Conservation (phyloP, 306 rosid genomes). For the Cucumis cinereus region DNA sequence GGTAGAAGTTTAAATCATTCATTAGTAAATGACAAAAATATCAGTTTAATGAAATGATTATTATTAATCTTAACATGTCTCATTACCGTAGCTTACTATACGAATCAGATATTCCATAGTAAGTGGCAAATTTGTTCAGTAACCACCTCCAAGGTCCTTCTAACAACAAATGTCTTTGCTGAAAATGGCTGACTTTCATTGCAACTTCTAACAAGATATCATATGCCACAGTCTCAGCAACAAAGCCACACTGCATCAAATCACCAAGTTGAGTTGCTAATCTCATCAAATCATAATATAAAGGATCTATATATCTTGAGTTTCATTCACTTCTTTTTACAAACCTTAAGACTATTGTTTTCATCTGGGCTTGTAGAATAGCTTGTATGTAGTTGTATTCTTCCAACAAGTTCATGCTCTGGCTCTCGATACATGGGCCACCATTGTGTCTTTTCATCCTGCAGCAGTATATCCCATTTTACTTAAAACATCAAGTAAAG, state of each 20-base stretch:
- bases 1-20: neutral
- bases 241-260: constrained; percentile 61
- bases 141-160: constrained; percentile 97
- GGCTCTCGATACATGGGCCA: constrained; percentile 73
- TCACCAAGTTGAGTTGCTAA: neutral
- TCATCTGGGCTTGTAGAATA: constrained; percentile 77
- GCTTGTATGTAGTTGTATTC: constrained; percentile 56
- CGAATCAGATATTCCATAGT: constrained; percentile 80
- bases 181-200: constrained; percentile 84
- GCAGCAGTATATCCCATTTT: constrained; percentile 17
- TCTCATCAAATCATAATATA: neutral
- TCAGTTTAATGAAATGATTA: neutral
- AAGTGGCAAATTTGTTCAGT: constrained; percentile 66
- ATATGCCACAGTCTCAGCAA: constrained; percentile 92
- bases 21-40: neutral
- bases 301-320: neutral
- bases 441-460: constrained; percentile 95
- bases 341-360: constrained; percentile 63
- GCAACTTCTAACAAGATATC: constrained; percentile 83
- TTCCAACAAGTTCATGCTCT: constrained; percentile 75
- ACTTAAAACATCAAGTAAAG: neutral
- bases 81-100: constrained; percentile 78
- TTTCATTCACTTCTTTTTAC: neutral
- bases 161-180: constrained; percentile 54
- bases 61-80: neutral